Conservation (phyloP, 768 basidiomycete species). For the Amanita rubescens region DNA sequence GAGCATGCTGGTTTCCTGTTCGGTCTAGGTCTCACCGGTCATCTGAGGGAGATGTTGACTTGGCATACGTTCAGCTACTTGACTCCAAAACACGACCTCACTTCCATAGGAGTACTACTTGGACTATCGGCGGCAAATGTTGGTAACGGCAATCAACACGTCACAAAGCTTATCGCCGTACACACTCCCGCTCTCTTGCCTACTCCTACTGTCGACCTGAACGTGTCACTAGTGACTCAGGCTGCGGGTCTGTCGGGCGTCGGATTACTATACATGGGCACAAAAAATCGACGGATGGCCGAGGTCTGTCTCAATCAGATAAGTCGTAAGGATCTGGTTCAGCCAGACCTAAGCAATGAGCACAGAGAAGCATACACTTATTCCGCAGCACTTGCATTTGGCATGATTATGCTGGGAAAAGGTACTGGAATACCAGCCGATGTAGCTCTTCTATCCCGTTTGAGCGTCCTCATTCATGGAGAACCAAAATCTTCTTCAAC, state of each 20-base stretch:
- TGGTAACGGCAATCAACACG: constrained; percentile 77
- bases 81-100: constrained; percentile 93
- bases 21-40: constrained; percentile 88
- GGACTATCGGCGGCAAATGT: constrained; percentile 90
- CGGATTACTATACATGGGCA: constrained; percentile 86
- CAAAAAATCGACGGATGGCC: constrained; percentile 83
- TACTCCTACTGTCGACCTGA: constrained; percentile 78
- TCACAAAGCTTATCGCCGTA: constrained; percentile 87
- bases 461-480: constrained; percentile 74
- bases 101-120: constrained; percentile 87
- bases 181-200: constrained; percentile 93
- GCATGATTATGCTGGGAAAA: constrained; percentile 93
- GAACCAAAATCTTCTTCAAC: constrained; percentile 39
- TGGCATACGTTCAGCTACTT: constrained; percentile 96
- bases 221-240: constrained; percentile 85
- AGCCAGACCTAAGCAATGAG: constrained; percentile 79
- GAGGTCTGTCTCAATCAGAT: constrained; percentile 88
- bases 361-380: constrained; percentile 91
- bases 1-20: constrained; percentile 96
- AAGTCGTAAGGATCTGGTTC: constrained; percentile 65
- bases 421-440: constrained; percentile 79
- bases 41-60: constrained; percentile 81
- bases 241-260: constrained; percentile 82
- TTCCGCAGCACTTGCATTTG: constrained; percentile 83
- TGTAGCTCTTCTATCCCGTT: constrained; percentile 52